A percentile compares a stretch with the other conserved stretches of the same genome.
phyloP scores from a whole-genome alignment of 2,329 filamentous ascomycete species.

The Nothopassalora personata region DNA sequence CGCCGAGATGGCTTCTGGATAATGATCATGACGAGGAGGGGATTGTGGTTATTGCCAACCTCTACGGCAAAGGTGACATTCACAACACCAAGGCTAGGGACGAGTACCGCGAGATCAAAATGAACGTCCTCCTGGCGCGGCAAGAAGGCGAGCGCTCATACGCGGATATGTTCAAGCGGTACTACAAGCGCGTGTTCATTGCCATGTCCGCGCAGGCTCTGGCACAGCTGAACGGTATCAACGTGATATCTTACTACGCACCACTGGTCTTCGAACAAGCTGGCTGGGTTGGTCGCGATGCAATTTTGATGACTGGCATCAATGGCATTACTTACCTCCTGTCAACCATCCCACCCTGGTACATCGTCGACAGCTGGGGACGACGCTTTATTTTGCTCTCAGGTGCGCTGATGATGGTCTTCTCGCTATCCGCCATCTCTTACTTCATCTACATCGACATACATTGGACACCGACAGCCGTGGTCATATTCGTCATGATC shows the following conservation, averaged over 20 bases:
- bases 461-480: slow-evolving; percentile 68
- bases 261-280: slow-evolving; percentile 94
- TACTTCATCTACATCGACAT: slow-evolving; percentile 94
- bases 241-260: slow-evolving; percentile 98
- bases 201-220: slow-evolving; percentile 97
- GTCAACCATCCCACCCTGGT: slow-evolving; percentile 94
- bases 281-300: slow-evolving; percentile 86
- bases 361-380: slow-evolving; percentile 88
- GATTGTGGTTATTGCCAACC: slow-evolving; percentile 94
- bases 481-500: slow-evolving; percentile 93
- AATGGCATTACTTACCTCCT: slow-evolving; percentile 88
- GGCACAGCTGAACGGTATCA: slow-evolving; percentile 96
- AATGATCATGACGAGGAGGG: slow-evolving; percentile 98
- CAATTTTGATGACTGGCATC: slow-evolving; percentile 94
- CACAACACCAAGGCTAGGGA: slow-evolving; percentile 88
- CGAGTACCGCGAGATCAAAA: slow-evolving; percentile 98
- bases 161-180: slow-evolving; percentile 87
- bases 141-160: slow-evolving; percentile 94
- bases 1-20: slow-evolving; percentile 92
- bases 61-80: slow-evolving; percentile 93
- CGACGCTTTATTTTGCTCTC: slow-evolving; percentile 83
- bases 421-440: slow-evolving; percentile 82
- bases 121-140: slow-evolving; percentile 86
- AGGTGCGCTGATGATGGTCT: slow-evolving; percentile 81
- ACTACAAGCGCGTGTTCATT: slow-evolving; percentile 88